Evolutionary conservation across 1,284 basidiomycete genomes (phyloP), one percentile per base, ranked within the genome.

Genomic region (Coniferiporia weirii): DNA sequence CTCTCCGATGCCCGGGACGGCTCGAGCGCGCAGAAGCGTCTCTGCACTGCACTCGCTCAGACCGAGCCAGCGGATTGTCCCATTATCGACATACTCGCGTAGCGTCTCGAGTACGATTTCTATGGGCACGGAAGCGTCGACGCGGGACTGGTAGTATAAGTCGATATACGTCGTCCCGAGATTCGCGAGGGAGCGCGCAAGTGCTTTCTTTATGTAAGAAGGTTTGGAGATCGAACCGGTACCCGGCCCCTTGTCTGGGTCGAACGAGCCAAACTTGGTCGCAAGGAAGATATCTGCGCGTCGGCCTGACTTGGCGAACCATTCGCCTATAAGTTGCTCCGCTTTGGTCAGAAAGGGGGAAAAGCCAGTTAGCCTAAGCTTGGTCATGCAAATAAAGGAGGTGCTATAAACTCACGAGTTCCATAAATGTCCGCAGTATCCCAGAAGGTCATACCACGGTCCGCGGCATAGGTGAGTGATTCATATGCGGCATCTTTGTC

Each of bases 31-130:
- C 27, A 72, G 67, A 8, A 78, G 63, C 0, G 74, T 76, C 12
- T 65, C 71, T 15, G 69, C 72, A 7, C 66, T 69, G 57, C 70
- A 71, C 64, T 76, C 76, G 63, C 69, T 72, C 20, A 74, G 59
- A 5, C 72, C 72, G 32, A 74, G 64, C 65, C 70, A 69, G 45
- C 65, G 65, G 57, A 68, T 66, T 56, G 70, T 72, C 10, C 73
- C 73, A n/a, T 63, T 70, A 40, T 71, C 63, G 9, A 72, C 55
- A 1, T 67, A 54, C 45, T 67, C 65, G 12, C 69, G 65, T 63
- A 75, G 66, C 1, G 71, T 69, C 13, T 63, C 51, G n/a, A 73
- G 66, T 0, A 69, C 69, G 57, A 72, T 67, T 59, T 75, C 73
- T 57, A 75, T 72, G 3, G 73, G 70, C 4, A 69, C 68, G 43